Evolutionary conservation across 2,329 filamentous ascomycete genomes (phyloP), one percentile per base, ranked within the genome.

Genomic region (Elsinoe necatrix): DNA sequence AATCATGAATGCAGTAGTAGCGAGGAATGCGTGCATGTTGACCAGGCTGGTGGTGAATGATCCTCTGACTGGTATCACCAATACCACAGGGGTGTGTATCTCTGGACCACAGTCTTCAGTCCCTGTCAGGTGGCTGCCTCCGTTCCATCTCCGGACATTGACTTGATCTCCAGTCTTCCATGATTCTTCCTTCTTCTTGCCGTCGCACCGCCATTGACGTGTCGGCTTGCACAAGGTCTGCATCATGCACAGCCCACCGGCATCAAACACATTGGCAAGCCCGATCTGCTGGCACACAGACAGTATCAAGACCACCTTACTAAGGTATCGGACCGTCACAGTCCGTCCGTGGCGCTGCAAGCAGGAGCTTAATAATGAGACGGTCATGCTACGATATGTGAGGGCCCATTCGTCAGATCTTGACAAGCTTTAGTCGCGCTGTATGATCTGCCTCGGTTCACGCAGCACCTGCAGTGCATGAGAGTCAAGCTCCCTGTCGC

Each of bases 271-370:
- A 34, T 48, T 48, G 43, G 41, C 43, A 34, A 29, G 18, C 23
- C 43, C 43, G 21, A 48, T 48, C 43, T 29, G n/a, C 27, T 29
- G 43, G 43, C 43, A 34, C 43, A 34, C 43, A 48, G 43, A n/a
- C 43, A 48, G 21, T 29, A 48, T 23, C 43, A 48, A 34, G 43
- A 48, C 23, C 29, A 34, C 27, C 45, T 20, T 50, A 20, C 12
- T 41, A 21, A 52, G 48, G 9, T 25, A 35, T 23, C 31, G 29
- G 48, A 52, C 31, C 48, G 29, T 52, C 23, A 52, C 29, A n/a
- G 16, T 52, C 48, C 48, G 31, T 52, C 23, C n/a, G 16, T 52
- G 16, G 48, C 37, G 48, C 29, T 35, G n/a, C 27, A 21, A 18
- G 31, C 48, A 37, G 27, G 48, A 52, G 48, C 48, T 35, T 52